Conservation (phyloP, 2,329 filamentous ascomycete genomes). For the Aspergillus ochraceus region DNA sequence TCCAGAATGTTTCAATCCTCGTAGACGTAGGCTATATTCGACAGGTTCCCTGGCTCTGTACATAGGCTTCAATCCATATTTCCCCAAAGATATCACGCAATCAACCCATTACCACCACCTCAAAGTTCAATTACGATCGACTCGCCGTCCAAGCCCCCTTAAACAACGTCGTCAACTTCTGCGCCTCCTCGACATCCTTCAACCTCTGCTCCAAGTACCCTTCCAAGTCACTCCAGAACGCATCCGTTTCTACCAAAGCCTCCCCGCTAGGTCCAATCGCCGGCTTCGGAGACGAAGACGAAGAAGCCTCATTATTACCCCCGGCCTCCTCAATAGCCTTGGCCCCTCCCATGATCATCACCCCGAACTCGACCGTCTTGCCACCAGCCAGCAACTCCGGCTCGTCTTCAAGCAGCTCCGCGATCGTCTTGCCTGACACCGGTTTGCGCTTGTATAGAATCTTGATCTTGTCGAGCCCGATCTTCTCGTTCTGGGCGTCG, state of each 20-base stretch:
- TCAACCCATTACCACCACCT: not conserved
- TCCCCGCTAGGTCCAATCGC: slow-evolving; percentile 57
- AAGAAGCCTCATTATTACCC: slow-evolving; percentile 26
- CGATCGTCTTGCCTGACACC: slow-evolving; percentile 73
- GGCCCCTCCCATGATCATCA: slow-evolving; percentile 84
- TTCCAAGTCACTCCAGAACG: slow-evolving; percentile 84
- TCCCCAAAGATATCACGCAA: slow-evolving; percentile 4
- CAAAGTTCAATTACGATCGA: slow-evolving; percentile 6
- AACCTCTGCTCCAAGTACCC: slow-evolving; percentile 78
- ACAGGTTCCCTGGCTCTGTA: not conserved
- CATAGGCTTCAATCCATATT: too few relatives aligned
- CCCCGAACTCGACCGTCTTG: slow-evolving; percentile 67
- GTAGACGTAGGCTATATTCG: not conserved
- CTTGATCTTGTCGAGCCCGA: slow-evolving; percentile 72
- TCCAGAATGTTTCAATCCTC: not conserved
- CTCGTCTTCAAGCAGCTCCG: slow-evolving; percentile 66
- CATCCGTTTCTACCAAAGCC: slow-evolving; percentile 65
- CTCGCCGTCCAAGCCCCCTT: slow-evolving; percentile 61
- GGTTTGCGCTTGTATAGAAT: slow-evolving; percentile 87
- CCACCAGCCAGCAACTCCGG: slow-evolving; percentile 42
- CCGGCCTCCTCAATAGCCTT: slow-evolving; percentile 45
- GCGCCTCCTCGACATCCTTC: slow-evolving; percentile 66
- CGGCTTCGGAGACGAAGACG: slow-evolving; percentile 29
- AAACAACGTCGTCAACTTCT: slow-evolving; percentile 67
- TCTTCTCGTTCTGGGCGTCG: slow-evolving; percentile 41